Conservation (phyloP, 805 yeast species). For the Nakazawaea wickerhamii region DNA sequence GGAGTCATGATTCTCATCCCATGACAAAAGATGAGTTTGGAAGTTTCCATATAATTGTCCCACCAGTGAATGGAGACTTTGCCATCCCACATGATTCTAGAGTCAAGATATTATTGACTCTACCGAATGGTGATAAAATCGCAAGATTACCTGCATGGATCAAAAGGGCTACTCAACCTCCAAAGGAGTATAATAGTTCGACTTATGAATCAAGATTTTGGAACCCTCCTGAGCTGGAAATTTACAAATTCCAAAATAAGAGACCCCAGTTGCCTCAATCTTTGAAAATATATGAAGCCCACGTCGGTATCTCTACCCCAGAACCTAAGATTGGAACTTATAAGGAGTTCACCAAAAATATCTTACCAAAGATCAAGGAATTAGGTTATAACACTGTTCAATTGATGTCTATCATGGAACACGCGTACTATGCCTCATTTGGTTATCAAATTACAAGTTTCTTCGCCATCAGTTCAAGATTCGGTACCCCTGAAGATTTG, state of each 20-base stretch:
- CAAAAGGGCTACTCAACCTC: slow-evolving; percentile 72
- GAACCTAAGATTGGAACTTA: slow-evolving; percentile 83
- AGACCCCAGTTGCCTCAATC: slow-evolving; percentile 57
- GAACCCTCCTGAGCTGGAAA: slow-evolving; percentile 54
- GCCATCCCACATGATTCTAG: slow-evolving; percentile 80
- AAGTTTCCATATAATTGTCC: slow-evolving; percentile 57
- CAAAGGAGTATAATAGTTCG: slow-evolving; percentile 39
- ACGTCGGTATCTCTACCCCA: slow-evolving; percentile 89
- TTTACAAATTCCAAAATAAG: slow-evolving; percentile 54
- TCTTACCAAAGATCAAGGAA: slow-evolving; percentile 78
- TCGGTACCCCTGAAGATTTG: slow-evolving; percentile 92
- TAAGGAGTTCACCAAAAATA: slow-evolving; percentile 72
- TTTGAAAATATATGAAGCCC: slow-evolving; percentile 88
- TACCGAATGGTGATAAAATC: slow-evolving; percentile 63
- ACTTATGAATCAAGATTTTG: slow-evolving; percentile 87
- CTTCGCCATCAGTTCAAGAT: slow-evolving; percentile 85
- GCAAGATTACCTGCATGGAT: slow-evolving; percentile 91
- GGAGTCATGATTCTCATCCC: slow-evolving; percentile 58
- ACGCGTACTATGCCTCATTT: slow-evolving; percentile 95
- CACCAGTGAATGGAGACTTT: slow-evolving; percentile 45
- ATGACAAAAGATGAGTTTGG: slow-evolving; percentile 66
- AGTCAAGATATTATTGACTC: slow-evolving; percentile 62
- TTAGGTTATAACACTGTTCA: slow-evolving; percentile 92
- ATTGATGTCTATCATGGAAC: slow-evolving; percentile 98
- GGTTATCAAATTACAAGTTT: slow-evolving; percentile 96